These are phyloP conservation scores for Polychaeton citri DNA, from an alignment of 2,329 filamentous ascomycete species.

Conservation along the genomic window DNA sequence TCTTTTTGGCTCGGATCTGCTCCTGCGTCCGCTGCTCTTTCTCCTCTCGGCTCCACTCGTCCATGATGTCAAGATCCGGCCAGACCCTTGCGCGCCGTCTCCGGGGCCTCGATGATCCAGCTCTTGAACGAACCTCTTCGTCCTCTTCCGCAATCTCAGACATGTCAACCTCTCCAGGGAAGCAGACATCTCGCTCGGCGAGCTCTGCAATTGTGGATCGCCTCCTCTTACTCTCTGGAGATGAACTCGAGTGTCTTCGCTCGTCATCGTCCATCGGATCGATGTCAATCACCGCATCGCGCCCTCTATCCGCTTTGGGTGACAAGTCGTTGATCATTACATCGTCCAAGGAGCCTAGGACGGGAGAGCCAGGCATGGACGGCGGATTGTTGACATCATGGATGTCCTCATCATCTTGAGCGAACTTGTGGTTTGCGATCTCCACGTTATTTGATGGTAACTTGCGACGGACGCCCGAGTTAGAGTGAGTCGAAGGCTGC, in stretches of 20 bases:
- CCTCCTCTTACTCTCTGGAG: slow-evolving; percentile 26
- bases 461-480: slow-evolving; percentile 10
- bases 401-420: slow-evolving; percentile 29
- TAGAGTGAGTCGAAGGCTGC: slow-evolving; percentile 14
- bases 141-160: slow-evolving; percentile 77
- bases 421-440: slow-evolving; percentile 4
- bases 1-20: slow-evolving; percentile 73
- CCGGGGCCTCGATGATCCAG: slow-evolving; percentile 22
- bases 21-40: slow-evolving; percentile 71
- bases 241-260: slow-evolving; percentile 20
- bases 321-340: slow-evolving; percentile 59
- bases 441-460: not conserved
- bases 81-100: slow-evolving; percentile 57
- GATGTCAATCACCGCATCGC: slow-evolving; percentile 39
- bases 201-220: slow-evolving; percentile 45
- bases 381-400: slow-evolving; percentile 51
- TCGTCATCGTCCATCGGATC: slow-evolving; percentile 23
- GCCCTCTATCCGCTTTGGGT: slow-evolving; percentile 22
- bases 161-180: slow-evolving; percentile 57
- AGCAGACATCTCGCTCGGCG: slow-evolving; percentile 82
- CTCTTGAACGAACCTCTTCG: slow-evolving; percentile 4
- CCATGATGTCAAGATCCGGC: slow-evolving; percentile 72
- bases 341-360: slow-evolving; percentile 43
- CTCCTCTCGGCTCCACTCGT: slow-evolving; percentile 83
- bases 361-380: slow-evolving; percentile 46